A percentile compares a stretch with the other conserved stretches of the same genome.
These are phyloP conservation scores for Podospora comata DNA, from an alignment of 495 filamentous ascomycete genomes.

Conservation along the genomic window DNA sequence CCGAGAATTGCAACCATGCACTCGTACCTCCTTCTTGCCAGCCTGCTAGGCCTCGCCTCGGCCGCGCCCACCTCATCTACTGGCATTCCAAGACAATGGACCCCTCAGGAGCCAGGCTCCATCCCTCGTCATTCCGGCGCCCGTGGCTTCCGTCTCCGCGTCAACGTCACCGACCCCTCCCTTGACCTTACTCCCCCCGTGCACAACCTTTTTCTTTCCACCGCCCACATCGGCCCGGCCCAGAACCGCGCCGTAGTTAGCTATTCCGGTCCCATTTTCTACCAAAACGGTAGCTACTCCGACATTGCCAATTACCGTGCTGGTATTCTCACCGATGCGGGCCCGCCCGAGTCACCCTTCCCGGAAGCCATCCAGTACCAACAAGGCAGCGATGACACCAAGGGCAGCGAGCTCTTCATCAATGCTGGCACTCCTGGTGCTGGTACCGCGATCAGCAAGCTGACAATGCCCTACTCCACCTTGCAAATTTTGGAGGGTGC, in stretches of 20 bases:
- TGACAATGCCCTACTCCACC: slow-evolving; percentile 3
- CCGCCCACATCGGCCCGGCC: slow-evolving; percentile 12
- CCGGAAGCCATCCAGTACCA: not conserved
- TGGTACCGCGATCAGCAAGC: not conserved
- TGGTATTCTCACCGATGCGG: slow-evolving; percentile 6
- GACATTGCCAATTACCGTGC: not conserved
- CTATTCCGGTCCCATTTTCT: slow-evolving; percentile 8
- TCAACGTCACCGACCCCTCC: slow-evolving; percentile 16
- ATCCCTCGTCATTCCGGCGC: slow-evolving; percentile 10
- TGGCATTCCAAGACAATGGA: not conserved
- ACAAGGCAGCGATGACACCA: not conserved
- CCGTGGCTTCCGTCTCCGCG: slow-evolving; percentile 10
- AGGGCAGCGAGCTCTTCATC: not conserved
- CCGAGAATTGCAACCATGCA: not conserved
- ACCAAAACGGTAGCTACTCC: slow-evolving; percentile 13
- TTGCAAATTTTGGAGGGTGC: slow-evolving; percentile 3
- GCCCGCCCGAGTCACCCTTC: not conserved
- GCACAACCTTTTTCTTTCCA: not conserved
- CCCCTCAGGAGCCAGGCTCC: slow-evolving; percentile 2
- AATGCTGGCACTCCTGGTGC: not conserved
- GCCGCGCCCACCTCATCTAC: not conserved
- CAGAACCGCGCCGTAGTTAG: slow-evolving; percentile 9
- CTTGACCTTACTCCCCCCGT: slow-evolving; percentile 2
- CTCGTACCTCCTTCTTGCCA: not conserved
- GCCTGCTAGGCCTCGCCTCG: not conserved